phyloP scores from a whole-genome alignment of 768 basidiomycete genomes.

The Suillus americanus region DNA sequence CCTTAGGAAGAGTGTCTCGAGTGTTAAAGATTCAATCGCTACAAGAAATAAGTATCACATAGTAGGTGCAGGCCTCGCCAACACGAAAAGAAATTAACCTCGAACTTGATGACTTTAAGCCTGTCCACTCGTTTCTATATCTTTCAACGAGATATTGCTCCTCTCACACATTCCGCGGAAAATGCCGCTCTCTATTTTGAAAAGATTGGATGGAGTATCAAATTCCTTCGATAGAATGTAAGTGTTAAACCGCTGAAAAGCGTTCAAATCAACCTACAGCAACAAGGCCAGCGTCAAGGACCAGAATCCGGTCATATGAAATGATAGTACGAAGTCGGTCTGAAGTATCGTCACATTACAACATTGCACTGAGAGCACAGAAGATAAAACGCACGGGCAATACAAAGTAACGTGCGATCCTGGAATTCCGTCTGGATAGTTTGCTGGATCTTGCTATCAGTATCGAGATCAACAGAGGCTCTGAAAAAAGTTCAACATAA shows the following conservation, averaged over 20 bases:
- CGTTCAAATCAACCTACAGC: conserved; percentile 34
- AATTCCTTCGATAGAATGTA: conserved; percentile 43
- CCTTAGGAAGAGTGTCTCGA: too few relatives aligned
- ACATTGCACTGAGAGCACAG: not conserved
- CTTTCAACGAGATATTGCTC: conserved; percentile 46
- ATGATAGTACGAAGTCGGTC: conserved; percentile 54
- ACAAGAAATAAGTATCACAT: not conserved
- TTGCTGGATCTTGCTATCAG: conserved; percentile 54
- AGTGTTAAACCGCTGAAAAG: not conserved
- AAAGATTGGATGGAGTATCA: conserved; percentile 47
- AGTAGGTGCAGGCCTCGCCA: not conserved
- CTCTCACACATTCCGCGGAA: conserved; percentile 65
- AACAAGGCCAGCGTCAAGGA: conserved; percentile 65
- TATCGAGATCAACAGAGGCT: conserved; percentile 42
- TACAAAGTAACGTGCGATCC: conserved; percentile 52
- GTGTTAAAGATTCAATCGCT: not conserved
- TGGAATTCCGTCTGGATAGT: conserved; percentile 42
- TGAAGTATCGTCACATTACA: not conserved
- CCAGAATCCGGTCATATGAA: conserved; percentile 66
- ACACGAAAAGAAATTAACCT: not conserved
- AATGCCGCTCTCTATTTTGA: conserved; percentile 40
- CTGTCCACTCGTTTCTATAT: conserved; percentile 33
- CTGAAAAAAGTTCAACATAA: conserved; percentile 17
- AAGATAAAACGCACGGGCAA: conserved; percentile 37
- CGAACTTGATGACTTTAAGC: not conserved